Percentiles rank a stretch among this genome's conserved stretches.
Evolutionary conservation across 768 basidiomycete genomes (phyloP).

Genomic region (Mycena galericulata): DNA sequence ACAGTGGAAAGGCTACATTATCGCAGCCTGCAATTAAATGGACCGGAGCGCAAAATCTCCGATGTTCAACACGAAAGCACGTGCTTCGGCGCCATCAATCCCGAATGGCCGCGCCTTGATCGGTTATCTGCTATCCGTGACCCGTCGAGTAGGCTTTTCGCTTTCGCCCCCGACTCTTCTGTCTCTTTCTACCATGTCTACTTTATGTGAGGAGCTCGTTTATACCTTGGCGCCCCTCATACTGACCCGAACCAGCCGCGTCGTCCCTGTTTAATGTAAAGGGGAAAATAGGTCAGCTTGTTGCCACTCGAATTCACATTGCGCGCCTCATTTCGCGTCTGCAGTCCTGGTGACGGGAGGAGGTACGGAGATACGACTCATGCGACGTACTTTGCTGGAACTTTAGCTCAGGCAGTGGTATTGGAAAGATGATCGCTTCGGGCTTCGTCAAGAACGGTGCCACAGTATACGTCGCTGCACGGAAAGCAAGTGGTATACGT

Average conservation of each 20-base stretch:
- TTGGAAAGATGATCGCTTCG: slow-evolving; percentile 77
- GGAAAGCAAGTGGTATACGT: slow-evolving; percentile 35
- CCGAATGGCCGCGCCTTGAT: too few species aligned
- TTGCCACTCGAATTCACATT: not conserved
- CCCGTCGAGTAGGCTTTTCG: not conserved
- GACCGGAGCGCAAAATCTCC: too few species aligned
- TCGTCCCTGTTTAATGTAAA: slow-evolving; percentile 60
- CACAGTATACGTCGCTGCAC: slow-evolving; percentile 45
- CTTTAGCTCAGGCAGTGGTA: slow-evolving; percentile 51
- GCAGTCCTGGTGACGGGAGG: slow-evolving; percentile 76
- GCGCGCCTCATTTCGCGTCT: not conserved
- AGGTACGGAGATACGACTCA: slow-evolving; percentile 38
- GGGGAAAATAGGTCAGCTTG: slow-evolving; percentile 48
- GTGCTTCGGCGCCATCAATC: too few species aligned
- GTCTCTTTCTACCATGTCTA: slow-evolving; percentile 18
- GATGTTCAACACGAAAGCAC: too few species aligned
- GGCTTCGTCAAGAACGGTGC: slow-evolving; percentile 75
- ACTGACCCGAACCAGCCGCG: not conserved
- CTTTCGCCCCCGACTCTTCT: not conserved
- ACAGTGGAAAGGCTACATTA: too few species aligned
- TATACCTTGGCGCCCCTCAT: not conserved
- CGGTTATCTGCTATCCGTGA: not conserved
- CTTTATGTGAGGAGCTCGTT: slow-evolving; percentile 3
- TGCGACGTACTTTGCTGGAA: too few species aligned
- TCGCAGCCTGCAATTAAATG: too few species aligned